A percentile compares a stretch with the other conserved stretches of the same genome.
Evolutionary conservation across 352 stramenopile species (phyloP).

Genomic region (Elongisporangium undulatum): DNA sequence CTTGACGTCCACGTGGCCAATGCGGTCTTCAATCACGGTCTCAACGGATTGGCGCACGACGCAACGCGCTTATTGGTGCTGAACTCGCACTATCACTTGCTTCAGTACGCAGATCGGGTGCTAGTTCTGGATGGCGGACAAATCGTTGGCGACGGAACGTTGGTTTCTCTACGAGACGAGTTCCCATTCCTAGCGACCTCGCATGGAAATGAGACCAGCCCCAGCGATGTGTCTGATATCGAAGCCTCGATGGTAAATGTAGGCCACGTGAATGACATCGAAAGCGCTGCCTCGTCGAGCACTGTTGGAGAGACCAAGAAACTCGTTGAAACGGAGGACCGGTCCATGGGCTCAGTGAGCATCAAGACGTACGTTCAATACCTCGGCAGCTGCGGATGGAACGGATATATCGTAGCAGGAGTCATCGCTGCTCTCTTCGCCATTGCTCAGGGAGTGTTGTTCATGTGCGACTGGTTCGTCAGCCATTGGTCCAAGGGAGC

Average conservation of each 20-base stretch:
- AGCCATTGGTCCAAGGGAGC: conserved; percentile 37
- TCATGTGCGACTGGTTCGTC: conserved; percentile 52
- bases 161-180: background rate
- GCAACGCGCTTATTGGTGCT: conserved; percentile 90
- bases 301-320: conserved; percentile 15
- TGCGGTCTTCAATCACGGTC: conserved; percentile 89
- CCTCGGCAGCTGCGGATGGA: conserved; percentile 38
- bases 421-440: conserved; percentile 30
- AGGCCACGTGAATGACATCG: no score
- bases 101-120: conserved; percentile 44
- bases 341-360: conserved; percentile 28
- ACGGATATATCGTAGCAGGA: conserved; percentile 21
- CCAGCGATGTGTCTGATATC: no score
- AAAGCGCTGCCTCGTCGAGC: background rate
- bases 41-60: conserved; percentile 46
- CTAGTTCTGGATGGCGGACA: conserved; percentile 68
- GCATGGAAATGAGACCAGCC: no score
- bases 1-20: conserved; percentile 91
- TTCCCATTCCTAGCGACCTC: background rate
- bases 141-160: background rate
- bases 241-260: no score
- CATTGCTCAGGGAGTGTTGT: conserved; percentile 33
- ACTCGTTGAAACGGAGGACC: conserved; percentile 36
- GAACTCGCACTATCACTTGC: conserved; percentile 91
- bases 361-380: conserved; percentile 46